Evolutionary conservation across 306 rosid genomes (phyloP), one percentile per base, ranked within the genome.

Genomic region (Macrotyloma uniflorum): DNA sequence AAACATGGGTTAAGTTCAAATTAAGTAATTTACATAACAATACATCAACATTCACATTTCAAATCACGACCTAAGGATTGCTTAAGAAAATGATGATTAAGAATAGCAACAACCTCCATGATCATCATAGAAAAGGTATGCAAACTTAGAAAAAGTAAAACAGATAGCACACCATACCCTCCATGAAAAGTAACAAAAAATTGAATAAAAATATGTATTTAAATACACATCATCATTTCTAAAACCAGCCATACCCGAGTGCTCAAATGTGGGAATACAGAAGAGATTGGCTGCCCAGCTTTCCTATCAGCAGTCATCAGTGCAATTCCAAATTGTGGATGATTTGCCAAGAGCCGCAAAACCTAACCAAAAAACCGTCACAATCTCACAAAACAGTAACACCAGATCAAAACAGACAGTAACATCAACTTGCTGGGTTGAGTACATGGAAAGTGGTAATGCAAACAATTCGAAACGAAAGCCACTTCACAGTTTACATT

Each of bases 261-360:
- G 74, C 79, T 75, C 67, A 94, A 76, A 87, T 94, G 98, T 62
- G 95, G 97, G 85, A 92, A 94, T 23, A 89, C 98, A 35, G 97
- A 89, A 33, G 92, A 87, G 73, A 94, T 87, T 23, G 97, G 83
- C 77, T 89, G 97, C 43, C 98, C 97, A 77, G 98, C 97, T 85
- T 92, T 94, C 80, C 97, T 88, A 76, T 90, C 97, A 65, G 97
- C 97, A 1, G 97, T 94, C 93, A 94, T 22, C 54, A 94, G 57
- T 69, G 93, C 70, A 86, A 88, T 88, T 66, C 86, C 87, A 72
- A 92, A 90, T 50, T 91, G 90, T 9, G 97, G 98, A 89, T 92
- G 98, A 86, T 92, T 92, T 33, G 93, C 97, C 67, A 94, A 82
- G 67, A 92, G 94, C 84, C 98, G 85, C 73, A 92, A 87, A 87